Evolutionary conservation across 306 rosid species (phyloP).

Genomic region (Cyamopsis tetragonoloba): DNA sequence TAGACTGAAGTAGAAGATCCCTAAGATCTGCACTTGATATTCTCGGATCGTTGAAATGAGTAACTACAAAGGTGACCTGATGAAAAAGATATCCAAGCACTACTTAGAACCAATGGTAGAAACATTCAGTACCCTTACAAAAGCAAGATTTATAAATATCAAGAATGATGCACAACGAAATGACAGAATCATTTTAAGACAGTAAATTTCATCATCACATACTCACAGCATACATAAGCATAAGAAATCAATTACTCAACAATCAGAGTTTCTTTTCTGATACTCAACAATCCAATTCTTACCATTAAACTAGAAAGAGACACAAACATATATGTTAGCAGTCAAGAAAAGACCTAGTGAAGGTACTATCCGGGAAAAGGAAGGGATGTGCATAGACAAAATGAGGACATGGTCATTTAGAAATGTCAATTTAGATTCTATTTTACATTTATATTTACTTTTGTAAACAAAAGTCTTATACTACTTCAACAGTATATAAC

Average conservation of each 20-base stretch:
- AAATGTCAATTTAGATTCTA: background rate
- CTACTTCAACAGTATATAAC: background rate
- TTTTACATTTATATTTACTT: background rate
- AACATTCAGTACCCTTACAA: slow-evolving; percentile 1
- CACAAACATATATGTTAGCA: no score
- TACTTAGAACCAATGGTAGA: slow-evolving; percentile 16
- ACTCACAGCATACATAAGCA: no score
- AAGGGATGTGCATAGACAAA: background rate
- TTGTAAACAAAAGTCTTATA: background rate
- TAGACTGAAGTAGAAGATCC: slow-evolving; percentile 96
- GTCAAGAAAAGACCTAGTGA: background rate
- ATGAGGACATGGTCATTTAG: background rate
- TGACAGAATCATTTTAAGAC: background rate
- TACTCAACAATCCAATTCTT: no score
- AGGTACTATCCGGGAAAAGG: background rate
- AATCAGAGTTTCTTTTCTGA: background rate
- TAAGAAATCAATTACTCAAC: background rate
- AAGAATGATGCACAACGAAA: background rate
- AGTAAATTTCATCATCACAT: background rate
- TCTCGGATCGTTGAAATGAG: slow-evolving; percentile 93
- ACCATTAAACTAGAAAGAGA: no score
- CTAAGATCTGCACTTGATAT: slow-evolving; percentile 91
- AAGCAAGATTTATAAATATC: slow-evolving; percentile 12
- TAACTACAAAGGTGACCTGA: slow-evolving; percentile 88
- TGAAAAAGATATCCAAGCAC: slow-evolving; percentile 22